Evolutionary conservation across 768 basidiomycete species (phyloP).

Genomic region (Kwoniella mangroviensis): DNA sequence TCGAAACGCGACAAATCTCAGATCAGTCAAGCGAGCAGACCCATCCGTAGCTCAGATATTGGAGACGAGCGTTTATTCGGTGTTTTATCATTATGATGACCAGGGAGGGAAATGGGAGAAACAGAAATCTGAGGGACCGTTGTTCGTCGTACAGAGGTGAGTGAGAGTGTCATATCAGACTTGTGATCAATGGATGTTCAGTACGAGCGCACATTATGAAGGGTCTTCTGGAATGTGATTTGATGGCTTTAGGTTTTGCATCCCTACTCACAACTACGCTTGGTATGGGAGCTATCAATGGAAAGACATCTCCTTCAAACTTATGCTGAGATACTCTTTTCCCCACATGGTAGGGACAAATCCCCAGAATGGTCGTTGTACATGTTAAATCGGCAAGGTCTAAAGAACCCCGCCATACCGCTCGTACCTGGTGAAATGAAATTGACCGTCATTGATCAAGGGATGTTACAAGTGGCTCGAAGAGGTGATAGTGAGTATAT

Average conservation of each 20-base stretch:
- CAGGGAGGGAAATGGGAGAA: constrained; percentile 41
- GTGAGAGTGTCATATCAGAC: constrained; percentile 2
- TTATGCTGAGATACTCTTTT: neutral
- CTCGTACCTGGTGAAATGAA: constrained; percentile 49
- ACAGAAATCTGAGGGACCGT: constrained; percentile 48
- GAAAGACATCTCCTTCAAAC: no score
- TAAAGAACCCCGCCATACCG: constrained; percentile 43
- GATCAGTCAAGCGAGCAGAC: constrained; percentile 39
- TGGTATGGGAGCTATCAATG: no score
- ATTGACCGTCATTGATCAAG: constrained; percentile 32
- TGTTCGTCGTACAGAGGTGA: constrained; percentile 48
- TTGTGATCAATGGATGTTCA: no score
- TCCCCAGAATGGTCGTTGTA: constrained; percentile 44
- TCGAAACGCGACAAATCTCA: constrained; percentile 41
- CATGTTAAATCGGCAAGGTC: constrained; percentile 44
- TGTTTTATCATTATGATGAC: constrained; percentile 47
- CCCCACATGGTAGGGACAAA: constrained; percentile 29
- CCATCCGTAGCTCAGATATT: constrained; percentile 39
- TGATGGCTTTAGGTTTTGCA: no score
- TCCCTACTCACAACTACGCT: no score
- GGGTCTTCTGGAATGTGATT: no score
- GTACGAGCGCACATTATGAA: no score
- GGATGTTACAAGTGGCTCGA: constrained; percentile 43
- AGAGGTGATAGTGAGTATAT: constrained; percentile 45
- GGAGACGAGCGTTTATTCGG: constrained; percentile 42